Percentiles rank a stretch among this genome's conserved stretches.
phyloP scores from a whole-genome alignment of 352 stramenopile species.

The Phytophthora meadii region DNA sequence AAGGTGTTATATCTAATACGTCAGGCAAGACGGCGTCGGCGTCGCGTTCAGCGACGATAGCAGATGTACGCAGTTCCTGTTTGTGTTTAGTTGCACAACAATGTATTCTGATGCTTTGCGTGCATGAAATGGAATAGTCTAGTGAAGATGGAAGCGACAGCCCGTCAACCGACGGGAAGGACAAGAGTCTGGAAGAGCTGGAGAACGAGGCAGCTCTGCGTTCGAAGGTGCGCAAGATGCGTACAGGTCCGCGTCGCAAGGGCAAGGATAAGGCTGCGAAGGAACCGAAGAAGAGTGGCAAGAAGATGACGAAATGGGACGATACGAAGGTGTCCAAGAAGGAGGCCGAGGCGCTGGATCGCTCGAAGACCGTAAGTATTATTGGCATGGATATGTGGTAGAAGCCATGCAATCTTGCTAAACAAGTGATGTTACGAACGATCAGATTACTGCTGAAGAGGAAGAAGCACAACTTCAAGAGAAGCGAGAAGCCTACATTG shows the following conservation, averaged over 20 bases:
- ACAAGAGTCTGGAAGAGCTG: constrained; percentile 64
- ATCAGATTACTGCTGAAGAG: constrained; percentile 68
- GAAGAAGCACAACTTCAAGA: constrained; percentile 74
- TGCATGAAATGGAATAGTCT: constrained; percentile 39
- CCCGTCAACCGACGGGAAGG: constrained; percentile 51
- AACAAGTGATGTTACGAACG: constrained; percentile 6
- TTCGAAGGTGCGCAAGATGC: constrained; percentile 63
- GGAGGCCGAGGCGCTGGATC: constrained; percentile 78
- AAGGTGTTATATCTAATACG: constrained; percentile 56
- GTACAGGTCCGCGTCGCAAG: constrained; percentile 69
- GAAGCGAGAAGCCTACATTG: constrained; percentile 85
- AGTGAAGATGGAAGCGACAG: constrained; percentile 74
- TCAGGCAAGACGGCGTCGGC: constrained; percentile 52
- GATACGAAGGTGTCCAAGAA: constrained; percentile 88
- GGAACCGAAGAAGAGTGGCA: constrained; percentile 69
- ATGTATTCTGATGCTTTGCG: neutral
- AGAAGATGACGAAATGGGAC: constrained; percentile 90
- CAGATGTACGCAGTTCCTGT: constrained; percentile 34
- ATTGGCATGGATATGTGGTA: neutral
- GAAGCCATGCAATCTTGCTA: neutral
- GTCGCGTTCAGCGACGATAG: constrained; percentile 44
- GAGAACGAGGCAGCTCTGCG: constrained; percentile 55
- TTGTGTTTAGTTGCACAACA: neutral
- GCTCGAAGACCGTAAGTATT: constrained; percentile 63
- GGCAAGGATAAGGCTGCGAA: constrained; percentile 60